Evolutionary conservation across 2,329 filamentous ascomycete genomes (phyloP), one percentile per base, ranked within the genome.

Genomic region (Fusarium luffae): DNA sequence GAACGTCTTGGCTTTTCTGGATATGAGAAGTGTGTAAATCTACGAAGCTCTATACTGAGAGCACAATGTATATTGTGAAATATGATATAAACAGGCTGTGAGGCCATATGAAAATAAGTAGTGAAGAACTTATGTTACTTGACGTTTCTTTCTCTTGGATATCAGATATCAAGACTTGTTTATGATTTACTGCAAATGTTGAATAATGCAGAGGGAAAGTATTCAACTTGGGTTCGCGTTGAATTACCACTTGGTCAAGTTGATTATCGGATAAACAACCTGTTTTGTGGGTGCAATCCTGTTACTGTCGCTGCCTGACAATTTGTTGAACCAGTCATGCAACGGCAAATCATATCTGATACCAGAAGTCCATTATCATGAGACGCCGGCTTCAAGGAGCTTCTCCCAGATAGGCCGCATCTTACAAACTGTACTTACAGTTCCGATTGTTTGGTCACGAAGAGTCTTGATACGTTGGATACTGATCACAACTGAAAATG

Each of bases 401-500:
- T 61, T 80, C 81, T 2, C 77, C 75, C 21, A 86, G 77, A 52
- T 85, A 83, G 3, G 59, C 69, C 34, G 71, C 75, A 63, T 83
- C 77, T 7, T 78, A 77, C 13, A 74, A 70, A 18, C 71, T 77
- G 5, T 69, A 46, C 12, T 68, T 63, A 9, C 68, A 46, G 44
- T 75, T 74, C 57, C 74, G 75, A 27, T 59, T 58, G 12, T 63
- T 30, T 64, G 72, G 74, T 1, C 81, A 61, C 5, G 85, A 68
- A 1, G 83, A 81, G 83, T 85, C 46, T 77, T 74, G 34, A 85
- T 79, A 66, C 83, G 85, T 12, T 82, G 85, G 0, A 87, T 87
- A 58, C 87, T 88, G n/a, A 89, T 84, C 4, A 86, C 86, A 37
- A 18, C 34, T 10, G 34, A 37, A n/a, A n/a, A n/a, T 11, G 34